phyloP scores from a whole-genome alignment of 2,329 filamentous ascomycete species.

The Neocatenulostroma microsporum region DNA sequence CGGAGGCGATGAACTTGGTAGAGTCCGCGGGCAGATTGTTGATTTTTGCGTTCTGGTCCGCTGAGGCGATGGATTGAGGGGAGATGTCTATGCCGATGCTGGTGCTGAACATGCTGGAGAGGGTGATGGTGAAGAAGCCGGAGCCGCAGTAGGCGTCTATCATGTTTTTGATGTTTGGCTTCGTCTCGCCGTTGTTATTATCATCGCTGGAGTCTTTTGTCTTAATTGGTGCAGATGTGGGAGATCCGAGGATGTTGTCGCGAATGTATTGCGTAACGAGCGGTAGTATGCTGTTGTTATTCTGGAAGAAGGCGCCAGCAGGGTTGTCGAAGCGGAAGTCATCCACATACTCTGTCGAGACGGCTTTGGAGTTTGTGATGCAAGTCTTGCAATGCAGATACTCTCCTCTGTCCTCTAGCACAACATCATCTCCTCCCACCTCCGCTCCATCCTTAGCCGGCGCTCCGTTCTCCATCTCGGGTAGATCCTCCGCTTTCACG shows the following conservation, averaged over 20 bases:
- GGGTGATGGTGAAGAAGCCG: slow-evolving; percentile 92
- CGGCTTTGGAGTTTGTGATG: slow-evolving; percentile 76
- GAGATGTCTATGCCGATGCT: slow-evolving; percentile 89
- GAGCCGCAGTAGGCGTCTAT: slow-evolving; percentile 98
- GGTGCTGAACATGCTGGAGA: slow-evolving; percentile 70
- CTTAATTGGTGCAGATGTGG: no score
- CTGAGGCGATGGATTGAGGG: slow-evolving; percentile 66
- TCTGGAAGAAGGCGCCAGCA: slow-evolving; percentile 95
- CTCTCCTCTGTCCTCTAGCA: slow-evolving; percentile 49
- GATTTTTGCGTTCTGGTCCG: slow-evolving; percentile 66
- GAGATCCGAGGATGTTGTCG: slow-evolving; percentile 60
- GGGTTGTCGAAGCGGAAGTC: slow-evolving; percentile 81
- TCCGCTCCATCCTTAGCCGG: no score
- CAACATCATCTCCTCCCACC: slow-evolving; percentile 40
- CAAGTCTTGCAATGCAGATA: slow-evolving; percentile 77
- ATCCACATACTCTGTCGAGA: slow-evolving; percentile 80
- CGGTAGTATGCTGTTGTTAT: slow-evolving; percentile 96
- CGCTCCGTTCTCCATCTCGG: no score
- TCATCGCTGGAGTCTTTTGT: slow-evolving; percentile 25
- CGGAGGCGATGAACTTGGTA: slow-evolving; percentile 80
- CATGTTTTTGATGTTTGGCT: slow-evolving; percentile 63
- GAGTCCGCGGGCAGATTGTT: slow-evolving; percentile 63
- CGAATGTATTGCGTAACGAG: slow-evolving; percentile 82
- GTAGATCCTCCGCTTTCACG: no score
- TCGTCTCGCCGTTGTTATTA: slow-evolving; percentile 16